phyloP scores from a whole-genome alignment of 495 filamentous ascomycete genomes.

The Xylaria sp. region DNA sequence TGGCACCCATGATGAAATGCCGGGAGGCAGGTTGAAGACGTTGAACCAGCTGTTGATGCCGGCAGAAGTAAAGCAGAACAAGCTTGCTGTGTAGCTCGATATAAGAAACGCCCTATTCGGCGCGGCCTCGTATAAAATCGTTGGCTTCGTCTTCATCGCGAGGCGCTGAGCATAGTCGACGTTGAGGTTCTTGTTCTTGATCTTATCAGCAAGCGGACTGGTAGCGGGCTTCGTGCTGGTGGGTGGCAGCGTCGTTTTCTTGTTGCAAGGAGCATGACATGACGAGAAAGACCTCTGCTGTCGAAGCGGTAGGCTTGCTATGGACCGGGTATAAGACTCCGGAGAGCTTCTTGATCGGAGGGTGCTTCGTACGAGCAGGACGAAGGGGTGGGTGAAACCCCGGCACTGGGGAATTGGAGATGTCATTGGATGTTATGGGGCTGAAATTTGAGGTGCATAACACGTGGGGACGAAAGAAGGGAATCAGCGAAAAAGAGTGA shows the following conservation, averaged over 20 bases:
- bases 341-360: slow-evolving; percentile 15
- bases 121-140: slow-evolving; percentile 65
- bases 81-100: slow-evolving; percentile 60
- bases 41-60: slow-evolving; percentile 60
- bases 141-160: slow-evolving; percentile 49
- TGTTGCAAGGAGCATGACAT: background rate
- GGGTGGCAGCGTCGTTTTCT: background rate
- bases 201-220: background rate
- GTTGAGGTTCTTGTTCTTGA: background rate
- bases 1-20: slow-evolving; percentile 51
- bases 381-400: slow-evolving; percentile 29
- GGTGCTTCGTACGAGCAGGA: slow-evolving; percentile 23
- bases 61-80: slow-evolving; percentile 65
- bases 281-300: slow-evolving; percentile 8
- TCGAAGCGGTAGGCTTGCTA: background rate
- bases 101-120: slow-evolving; percentile 66
- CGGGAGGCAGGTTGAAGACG: slow-evolving; percentile 51
- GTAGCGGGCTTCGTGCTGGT: slow-evolving; percentile 1
- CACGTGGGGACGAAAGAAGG: background rate
- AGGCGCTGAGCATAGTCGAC: slow-evolving; percentile 51
- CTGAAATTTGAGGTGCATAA: background rate
- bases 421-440: slow-evolving; percentile 1
- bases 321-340: slow-evolving; percentile 4
- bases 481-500: background rate
- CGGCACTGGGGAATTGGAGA: slow-evolving; percentile 21